Evolutionary conservation across 192 early-diverging fungal species (phyloP).

Genomic region (Backusella tarrabulga): DNA sequence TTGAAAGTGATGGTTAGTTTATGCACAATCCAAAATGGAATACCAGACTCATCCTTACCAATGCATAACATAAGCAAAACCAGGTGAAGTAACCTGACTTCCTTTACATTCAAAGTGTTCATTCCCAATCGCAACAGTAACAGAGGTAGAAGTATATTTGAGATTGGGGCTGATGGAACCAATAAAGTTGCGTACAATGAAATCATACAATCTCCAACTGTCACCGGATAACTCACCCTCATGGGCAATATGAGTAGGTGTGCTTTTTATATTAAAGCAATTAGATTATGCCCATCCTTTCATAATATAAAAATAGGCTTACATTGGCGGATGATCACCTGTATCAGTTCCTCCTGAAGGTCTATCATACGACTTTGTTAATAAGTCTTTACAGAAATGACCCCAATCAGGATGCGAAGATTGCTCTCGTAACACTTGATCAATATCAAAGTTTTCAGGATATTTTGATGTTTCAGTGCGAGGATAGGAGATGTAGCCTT

Average conservation of each 20-base stretch:
- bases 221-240: conserved; percentile 43
- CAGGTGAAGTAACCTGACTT: conserved; percentile 32
- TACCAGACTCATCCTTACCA: conserved; percentile 17
- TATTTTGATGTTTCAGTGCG: conserved; percentile 52
- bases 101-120: conserved; percentile 46
- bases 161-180: conserved; percentile 44
- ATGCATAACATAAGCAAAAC: conserved; percentile 44
- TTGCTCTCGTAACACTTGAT: conserved; percentile 38
- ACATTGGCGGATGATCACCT: conserved; percentile 57
- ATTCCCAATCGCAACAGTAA: conserved; percentile 31
- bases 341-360: conserved; percentile 45
- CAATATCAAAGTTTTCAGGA: conserved; percentile 45
- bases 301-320: not conserved
- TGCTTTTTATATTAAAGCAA: conserved; percentile 20
- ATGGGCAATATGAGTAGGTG: conserved; percentile 41
- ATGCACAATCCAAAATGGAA: not conserved
- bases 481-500: conserved; percentile 55
- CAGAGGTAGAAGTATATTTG: conserved; percentile 40
- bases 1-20: not conserved
- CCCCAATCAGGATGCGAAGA: conserved; percentile 37
- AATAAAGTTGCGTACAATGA: conserved; percentile 39
- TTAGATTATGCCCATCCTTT: not conserved
- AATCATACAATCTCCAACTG: conserved; percentile 52
- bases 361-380: conserved; percentile 30
- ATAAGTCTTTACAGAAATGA: conserved; percentile 27